These are phyloP conservation scores for Eucalyptus shirleyi DNA, from an alignment of 345 rosid genomes.

Conservation along the genomic window DNA sequence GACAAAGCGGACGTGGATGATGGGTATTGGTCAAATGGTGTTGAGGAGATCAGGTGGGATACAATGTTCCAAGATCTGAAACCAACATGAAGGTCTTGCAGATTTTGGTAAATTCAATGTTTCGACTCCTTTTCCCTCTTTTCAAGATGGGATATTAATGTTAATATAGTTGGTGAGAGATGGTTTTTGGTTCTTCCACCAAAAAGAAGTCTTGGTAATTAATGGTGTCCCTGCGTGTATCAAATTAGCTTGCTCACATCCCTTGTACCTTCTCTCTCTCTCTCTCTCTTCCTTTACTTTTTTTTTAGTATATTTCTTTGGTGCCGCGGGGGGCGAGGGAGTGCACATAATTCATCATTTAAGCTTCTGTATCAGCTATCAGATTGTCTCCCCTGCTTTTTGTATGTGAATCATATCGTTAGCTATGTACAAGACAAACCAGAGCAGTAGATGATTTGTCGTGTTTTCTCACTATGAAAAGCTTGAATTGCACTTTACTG, in stretches of 20 bases:
- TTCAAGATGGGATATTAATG: not conserved
- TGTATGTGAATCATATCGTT: not conserved
- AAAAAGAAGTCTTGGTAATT: not conserved
- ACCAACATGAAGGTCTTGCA: constrained; percentile 51
- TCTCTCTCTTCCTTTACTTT: not conserved
- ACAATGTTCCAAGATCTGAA: constrained; percentile 82
- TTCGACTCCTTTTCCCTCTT: not conserved
- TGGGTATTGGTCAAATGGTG: constrained; percentile 29
- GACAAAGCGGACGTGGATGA: constrained; percentile 14
- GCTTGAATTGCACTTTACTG: not conserved
- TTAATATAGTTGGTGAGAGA: constrained; percentile 40
- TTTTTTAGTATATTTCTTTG: not conserved
- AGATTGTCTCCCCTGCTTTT: not conserved
- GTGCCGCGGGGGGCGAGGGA: not conserved
- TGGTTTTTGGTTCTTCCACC: constrained; percentile 60
- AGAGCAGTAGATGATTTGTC: not conserved
- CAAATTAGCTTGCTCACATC: not conserved
- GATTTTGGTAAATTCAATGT: not conserved
- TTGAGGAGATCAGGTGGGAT: constrained; percentile 81
- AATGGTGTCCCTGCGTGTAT: not conserved
- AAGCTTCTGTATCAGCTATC: not conserved
- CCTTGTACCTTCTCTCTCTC: not conserved
- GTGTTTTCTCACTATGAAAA: not conserved
- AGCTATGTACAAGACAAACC: not conserved
- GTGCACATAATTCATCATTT: not conserved